Percentiles rank a stretch among this genome's conserved stretches.
phyloP scores from a whole-genome alignment of 2,329 filamentous ascomycete species.

The Teratosphaeria zuluensis region DNA sequence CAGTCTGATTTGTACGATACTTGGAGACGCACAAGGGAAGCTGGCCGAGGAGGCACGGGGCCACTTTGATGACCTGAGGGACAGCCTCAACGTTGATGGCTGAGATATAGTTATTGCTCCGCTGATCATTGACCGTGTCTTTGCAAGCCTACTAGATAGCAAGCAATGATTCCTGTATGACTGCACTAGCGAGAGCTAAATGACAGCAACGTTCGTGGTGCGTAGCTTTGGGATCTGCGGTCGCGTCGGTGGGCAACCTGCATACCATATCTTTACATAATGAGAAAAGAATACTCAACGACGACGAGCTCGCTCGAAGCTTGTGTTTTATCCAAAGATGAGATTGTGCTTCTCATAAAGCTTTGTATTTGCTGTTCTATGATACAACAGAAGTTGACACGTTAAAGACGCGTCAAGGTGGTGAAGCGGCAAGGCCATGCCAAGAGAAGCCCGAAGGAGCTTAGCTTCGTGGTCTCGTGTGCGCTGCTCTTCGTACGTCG shows the following conservation, averaged over 20 bases:
- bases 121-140: background rate
- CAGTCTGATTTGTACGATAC: slow-evolving; percentile 84
- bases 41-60: slow-evolving; percentile 63
- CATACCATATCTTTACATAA: too few species aligned
- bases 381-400: background rate
- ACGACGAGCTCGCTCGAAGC: too few species aligned
- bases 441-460: background rate
- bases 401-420: background rate
- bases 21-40: slow-evolving; percentile 61
- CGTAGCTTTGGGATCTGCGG: background rate
- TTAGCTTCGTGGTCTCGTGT: background rate
- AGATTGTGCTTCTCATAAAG: too few species aligned
- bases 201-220: background rate
- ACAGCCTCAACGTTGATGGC: slow-evolving; percentile 8
- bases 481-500: background rate
- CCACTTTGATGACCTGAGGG: slow-evolving; percentile 58
- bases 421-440: background rate
- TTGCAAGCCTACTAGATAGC: background rate
- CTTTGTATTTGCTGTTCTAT: too few species aligned
- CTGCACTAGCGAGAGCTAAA: too few species aligned
- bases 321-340: too few species aligned
- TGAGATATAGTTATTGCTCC: background rate
- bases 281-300: too few species aligned
- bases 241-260: too few species aligned
- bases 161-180: background rate